A percentile compares a stretch with the other conserved stretches of the same genome.
Evolutionary conservation across 345 rosid genomes (phyloP).

Genomic region (Eucalyptus cloeziana): DNA sequence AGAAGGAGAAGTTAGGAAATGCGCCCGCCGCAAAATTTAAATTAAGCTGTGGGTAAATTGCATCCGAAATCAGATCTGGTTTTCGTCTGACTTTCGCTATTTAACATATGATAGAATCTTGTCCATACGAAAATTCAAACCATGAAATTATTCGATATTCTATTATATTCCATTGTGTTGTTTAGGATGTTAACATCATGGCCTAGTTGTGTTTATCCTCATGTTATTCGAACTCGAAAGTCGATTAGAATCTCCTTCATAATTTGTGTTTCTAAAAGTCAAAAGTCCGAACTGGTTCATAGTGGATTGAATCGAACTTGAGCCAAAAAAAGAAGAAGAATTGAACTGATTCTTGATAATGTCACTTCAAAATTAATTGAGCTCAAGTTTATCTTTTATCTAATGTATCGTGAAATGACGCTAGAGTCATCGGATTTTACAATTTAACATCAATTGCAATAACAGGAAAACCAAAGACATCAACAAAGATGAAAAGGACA

Average conservation of each 20-base stretch:
- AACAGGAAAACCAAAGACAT: not conserved
- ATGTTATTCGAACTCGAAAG: not conserved
- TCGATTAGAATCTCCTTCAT: not conserved
- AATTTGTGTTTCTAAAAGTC: not conserved
- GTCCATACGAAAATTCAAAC: not conserved
- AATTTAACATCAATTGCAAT: not conserved
- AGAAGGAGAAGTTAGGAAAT: not conserved
- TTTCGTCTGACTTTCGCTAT: not conserved
- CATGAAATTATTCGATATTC: not conserved
- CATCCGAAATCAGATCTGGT: not conserved
- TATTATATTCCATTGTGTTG: not conserved
- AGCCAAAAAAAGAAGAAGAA: not conserved
- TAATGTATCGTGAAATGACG: not conserved
- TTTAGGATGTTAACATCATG: not conserved
- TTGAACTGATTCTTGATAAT: fast-evolving
- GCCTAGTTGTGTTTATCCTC: not conserved
- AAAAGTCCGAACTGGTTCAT: not conserved
- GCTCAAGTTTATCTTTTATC: not conserved
- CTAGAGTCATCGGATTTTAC: not conserved
- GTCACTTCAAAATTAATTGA: not conserved
- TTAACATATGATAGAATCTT: not conserved
- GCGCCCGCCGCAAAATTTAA: not conserved
- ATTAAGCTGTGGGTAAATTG: not conserved
- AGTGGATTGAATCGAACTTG: not conserved
- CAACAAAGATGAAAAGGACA: not conserved